Evolutionary conservation across 176 grass and related monocot genomes (phyloP).

Genomic region (Rhynchospora breviuscula): DNA sequence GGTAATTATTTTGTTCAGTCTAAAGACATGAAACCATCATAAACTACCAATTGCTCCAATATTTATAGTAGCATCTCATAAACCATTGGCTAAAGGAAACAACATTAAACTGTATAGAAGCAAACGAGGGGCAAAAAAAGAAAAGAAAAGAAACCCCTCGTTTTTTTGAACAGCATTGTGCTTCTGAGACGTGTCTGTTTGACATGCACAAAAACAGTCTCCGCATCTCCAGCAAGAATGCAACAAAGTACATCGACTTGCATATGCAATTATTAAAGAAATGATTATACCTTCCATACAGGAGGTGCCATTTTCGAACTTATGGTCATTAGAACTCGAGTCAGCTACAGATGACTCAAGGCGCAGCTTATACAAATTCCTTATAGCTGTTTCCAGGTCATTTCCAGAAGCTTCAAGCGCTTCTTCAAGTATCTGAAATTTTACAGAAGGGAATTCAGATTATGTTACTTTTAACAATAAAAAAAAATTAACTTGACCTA

Average conservation of each 20-base stretch:
- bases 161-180: too few species aligned
- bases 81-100: too few species aligned
- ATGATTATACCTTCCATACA: neutral
- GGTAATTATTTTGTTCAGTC: neutral
- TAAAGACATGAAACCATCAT: neutral
- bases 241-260: neutral
- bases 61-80: too few species aligned
- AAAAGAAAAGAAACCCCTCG: too few species aligned
- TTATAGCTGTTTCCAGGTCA: conserved; percentile 81
- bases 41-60: neutral
- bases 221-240: neutral
- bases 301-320: conserved; percentile 34
- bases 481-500: neutral
- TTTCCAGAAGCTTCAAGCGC: conserved; percentile 73
- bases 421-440: conserved; percentile 76
- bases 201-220: neutral
- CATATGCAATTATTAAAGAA: neutral
- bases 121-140: too few species aligned
- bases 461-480: neutral
- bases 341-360: conserved; percentile 40
- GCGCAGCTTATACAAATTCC: conserved; percentile 59
- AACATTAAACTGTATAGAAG: too few species aligned
- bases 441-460: neutral
- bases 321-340: conserved; percentile 29
- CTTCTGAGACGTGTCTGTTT: neutral